Evolutionary conservation across 192 early-diverging fungal species (phyloP).

Genomic region (Podila minutissima): DNA sequence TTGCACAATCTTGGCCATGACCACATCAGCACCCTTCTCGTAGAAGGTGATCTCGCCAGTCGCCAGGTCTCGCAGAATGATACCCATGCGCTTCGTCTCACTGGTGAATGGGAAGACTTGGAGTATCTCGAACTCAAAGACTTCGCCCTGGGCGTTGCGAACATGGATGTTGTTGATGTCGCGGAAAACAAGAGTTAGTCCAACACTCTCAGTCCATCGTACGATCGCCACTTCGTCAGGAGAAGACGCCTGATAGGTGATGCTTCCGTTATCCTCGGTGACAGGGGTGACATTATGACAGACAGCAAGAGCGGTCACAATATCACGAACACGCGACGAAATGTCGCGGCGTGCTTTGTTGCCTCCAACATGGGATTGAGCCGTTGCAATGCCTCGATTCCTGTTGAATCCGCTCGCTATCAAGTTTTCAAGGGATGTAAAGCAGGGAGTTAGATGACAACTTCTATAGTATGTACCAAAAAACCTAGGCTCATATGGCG

Average conservation of each 20-base stretch:
- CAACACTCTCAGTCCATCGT: conserved; percentile 90
- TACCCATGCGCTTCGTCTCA: conserved; percentile 98
- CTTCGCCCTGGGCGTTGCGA: conserved; percentile 61
- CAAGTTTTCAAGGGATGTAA: not conserved
- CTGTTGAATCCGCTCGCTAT: conserved; percentile 47
- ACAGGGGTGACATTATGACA: conserved; percentile 94
- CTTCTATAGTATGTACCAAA: not conserved
- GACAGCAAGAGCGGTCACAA: conserved; percentile 86
- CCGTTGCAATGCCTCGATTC: conserved; percentile 29
- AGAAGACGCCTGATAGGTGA: conserved; percentile 93
- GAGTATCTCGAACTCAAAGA: conserved; percentile 79
- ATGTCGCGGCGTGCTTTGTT: conserved; percentile 82
- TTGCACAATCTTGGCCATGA: conserved; percentile 89
- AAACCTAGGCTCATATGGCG: not conserved
- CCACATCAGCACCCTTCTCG: conserved; percentile 94
- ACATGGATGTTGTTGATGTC: conserved; percentile 76
- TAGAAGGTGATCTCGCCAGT: conserved; percentile 87
- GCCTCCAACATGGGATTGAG: conserved; percentile 42
- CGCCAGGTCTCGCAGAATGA: conserved; percentile 76
- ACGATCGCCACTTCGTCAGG: conserved; percentile 98
- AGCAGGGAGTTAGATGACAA: not conserved
- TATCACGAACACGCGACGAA: conserved; percentile 85
- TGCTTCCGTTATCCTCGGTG: conserved; percentile 62
- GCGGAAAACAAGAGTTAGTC: conserved; percentile 82
- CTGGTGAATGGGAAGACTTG: conserved; percentile 99